phyloP scores from a whole-genome alignment of 345 rosid genomes.

The Nephelium lappaceum region DNA sequence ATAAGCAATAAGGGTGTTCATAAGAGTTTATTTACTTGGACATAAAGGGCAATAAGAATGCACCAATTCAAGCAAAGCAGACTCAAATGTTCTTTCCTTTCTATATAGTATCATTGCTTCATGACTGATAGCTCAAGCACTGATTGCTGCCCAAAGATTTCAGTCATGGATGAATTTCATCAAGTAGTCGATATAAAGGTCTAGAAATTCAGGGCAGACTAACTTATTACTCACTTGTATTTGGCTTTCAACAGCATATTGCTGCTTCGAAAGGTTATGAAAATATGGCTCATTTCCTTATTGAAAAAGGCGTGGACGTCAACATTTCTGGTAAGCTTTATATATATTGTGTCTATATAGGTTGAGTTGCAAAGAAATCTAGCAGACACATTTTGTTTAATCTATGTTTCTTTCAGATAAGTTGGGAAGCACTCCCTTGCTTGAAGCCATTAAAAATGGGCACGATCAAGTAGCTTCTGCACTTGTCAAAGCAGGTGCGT shows the following conservation, averaged over 20 bases:
- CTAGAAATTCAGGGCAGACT: neutral
- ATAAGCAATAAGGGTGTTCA: no score
- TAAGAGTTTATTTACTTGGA: no score
- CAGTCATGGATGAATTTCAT: neutral
- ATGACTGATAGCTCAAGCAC: no score
- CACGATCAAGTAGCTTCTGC: constrained; percentile 59
- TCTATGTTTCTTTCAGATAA: constrained; percentile 44
- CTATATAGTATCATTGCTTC: neutral
- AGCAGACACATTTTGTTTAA: neutral
- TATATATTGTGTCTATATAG: neutral
- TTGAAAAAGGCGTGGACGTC: constrained; percentile 58
- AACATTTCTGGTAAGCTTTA: constrained; percentile 43
- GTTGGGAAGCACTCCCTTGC: constrained; percentile 70
- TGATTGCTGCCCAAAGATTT: neutral
- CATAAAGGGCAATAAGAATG: neutral
- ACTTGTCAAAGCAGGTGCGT: constrained; percentile 69
- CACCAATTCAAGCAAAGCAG: neutral
- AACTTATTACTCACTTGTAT: neutral
- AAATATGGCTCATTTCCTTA: constrained; percentile 60
- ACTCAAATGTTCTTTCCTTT: neutral
- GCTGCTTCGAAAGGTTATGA: constrained; percentile 78
- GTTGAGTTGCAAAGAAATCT: neutral
- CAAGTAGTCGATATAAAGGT: neutral
- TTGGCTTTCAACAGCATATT: constrained; percentile 57
- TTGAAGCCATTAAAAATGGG: constrained; percentile 78